These are phyloP conservation scores for Erysimum cheiri DNA, from an alignment of 441 rosid genomes.

Conservation along the genomic window DNA sequence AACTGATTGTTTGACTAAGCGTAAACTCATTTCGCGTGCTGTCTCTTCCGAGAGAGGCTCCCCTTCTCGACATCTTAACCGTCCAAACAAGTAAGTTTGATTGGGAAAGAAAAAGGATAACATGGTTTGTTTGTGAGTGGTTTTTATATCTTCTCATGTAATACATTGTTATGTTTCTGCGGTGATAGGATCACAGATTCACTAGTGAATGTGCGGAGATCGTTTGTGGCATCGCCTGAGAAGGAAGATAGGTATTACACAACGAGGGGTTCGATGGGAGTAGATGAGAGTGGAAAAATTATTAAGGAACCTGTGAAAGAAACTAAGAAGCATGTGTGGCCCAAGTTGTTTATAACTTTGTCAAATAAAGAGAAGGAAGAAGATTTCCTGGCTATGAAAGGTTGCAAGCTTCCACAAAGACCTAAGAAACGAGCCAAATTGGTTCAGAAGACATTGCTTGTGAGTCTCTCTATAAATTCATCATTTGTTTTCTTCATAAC, in stretches of 20 bases:
- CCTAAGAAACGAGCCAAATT: constrained; percentile 88
- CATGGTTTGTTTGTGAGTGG: constrained; percentile 8
- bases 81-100: constrained; percentile 54
- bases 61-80: constrained; percentile 53
- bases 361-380: constrained; percentile 95
- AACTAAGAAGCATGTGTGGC: constrained; percentile 69
- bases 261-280: constrained; percentile 74
- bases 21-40: constrained; percentile 55
- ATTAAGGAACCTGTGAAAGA: constrained; percentile 62
- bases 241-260: constrained; percentile 85
- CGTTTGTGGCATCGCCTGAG: constrained; percentile 59
- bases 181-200: constrained; percentile 55
- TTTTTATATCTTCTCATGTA: not conserved
- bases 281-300: constrained; percentile 68
- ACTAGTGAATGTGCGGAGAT: constrained; percentile 54
- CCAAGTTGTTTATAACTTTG: constrained; percentile 65
- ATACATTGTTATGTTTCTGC: constrained; percentile 30
- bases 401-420: constrained; percentile 88
- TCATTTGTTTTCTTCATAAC: not conserved
- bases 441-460: constrained; percentile 81
- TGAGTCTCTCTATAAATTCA: constrained; percentile 42
- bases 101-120: not conserved
- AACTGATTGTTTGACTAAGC: constrained; percentile 56
- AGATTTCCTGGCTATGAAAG: constrained; percentile 94
- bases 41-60: constrained; percentile 58